Percentiles rank a stretch among this genome's conserved stretches.
phyloP scores from a whole-genome alignment of 1,139 yeast species.

The Debaryomyces robertsiae region DNA sequence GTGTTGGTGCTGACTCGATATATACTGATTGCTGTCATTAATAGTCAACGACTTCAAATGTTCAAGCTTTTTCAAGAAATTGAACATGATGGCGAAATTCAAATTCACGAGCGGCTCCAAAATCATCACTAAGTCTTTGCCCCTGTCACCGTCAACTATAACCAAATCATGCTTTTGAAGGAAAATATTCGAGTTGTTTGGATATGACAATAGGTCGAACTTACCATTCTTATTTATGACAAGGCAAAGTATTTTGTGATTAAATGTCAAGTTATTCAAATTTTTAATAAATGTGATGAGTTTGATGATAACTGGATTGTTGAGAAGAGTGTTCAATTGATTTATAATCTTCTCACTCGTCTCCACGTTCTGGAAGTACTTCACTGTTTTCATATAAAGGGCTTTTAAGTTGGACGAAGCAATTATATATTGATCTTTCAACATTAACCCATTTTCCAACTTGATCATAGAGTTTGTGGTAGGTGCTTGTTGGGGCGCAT shows the following conservation, averaged over 20 bases:
- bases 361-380: slow-evolving; percentile 49
- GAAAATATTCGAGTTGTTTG: slow-evolving; percentile 50
- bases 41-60: slow-evolving; percentile 74
- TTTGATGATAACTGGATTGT: slow-evolving; percentile 33
- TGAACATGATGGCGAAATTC: slow-evolving; percentile 69
- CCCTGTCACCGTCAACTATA: slow-evolving; percentile 54
- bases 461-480: slow-evolving; percentile 23
- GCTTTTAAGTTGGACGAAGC: slow-evolving; percentile 53
- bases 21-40: slow-evolving; percentile 24
- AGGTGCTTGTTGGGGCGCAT: slow-evolving; percentile 6
- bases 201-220: slow-evolving; percentile 51
- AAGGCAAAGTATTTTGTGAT: slow-evolving; percentile 46
- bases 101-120: slow-evolving; percentile 47
- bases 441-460: slow-evolving; percentile 58
- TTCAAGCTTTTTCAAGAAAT: slow-evolving; percentile 74
- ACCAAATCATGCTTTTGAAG: slow-evolving; percentile 52
- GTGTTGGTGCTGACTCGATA: slow-evolving; percentile 10
- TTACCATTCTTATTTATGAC: slow-evolving; percentile 61
- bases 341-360: slow-evolving; percentile 36
- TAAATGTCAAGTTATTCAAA: slow-evolving; percentile 46
- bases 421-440: slow-evolving; percentile 53
- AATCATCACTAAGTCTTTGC: slow-evolving; percentile 54
- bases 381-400: slow-evolving; percentile 44
- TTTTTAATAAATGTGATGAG: slow-evolving; percentile 45
- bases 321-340: slow-evolving; percentile 36